Evolutionary conservation across 2,329 filamentous ascomycete species (phyloP), one percentile per base, ranked within the genome.

Genomic region (Elsinoe perseae): DNA sequence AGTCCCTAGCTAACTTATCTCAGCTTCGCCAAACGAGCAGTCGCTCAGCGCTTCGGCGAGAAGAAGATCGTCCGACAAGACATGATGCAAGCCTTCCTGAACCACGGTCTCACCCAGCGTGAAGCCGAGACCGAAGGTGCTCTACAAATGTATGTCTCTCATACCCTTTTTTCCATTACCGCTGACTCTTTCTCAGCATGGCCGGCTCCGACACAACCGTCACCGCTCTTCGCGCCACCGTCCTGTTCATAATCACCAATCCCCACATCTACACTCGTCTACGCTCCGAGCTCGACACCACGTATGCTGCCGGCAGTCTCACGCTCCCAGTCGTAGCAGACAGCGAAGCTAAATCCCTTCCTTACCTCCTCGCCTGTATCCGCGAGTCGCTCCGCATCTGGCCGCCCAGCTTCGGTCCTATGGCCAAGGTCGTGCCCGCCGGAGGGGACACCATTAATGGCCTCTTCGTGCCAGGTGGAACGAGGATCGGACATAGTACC

Each of bases 201-300:
- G 74, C 73, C 4, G 73, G 72, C 6, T 68, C 66, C 5, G 73
- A 76, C 54, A 76, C 73, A 0, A 75, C 73, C 3, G 70, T 70
- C n/a, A 69, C 71, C 12, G 67, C 68, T 1, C 64, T 69, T 1
- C 60, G 67, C 10, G 65, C 67, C 3, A 65, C 72, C 52, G 63
- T 73, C 48, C 72, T 72, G 61, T 66, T 68, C 56, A 63, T 73
- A 12, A 58, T 67, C 14, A 68, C 66, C 53, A 66, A 70, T 50
- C 65, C 66, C 0, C 28, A 60, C 10, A 62, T 60, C 40, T 65
- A 67, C 57, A 44, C 59, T 2, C 65, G 60, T 40, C 63, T 73
- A 8, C 56, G 69, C 8, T 55, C 65, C 5, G 71, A 73, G 61
- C 64, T 74, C 54, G 65, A 71, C 32, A 54, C 48, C 0, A 52